These are phyloP conservation scores for Sphagnum tenellum DNA, from an alignment of 225 moss, liverwort and hornwort species.

Conservation along the genomic window DNA sequence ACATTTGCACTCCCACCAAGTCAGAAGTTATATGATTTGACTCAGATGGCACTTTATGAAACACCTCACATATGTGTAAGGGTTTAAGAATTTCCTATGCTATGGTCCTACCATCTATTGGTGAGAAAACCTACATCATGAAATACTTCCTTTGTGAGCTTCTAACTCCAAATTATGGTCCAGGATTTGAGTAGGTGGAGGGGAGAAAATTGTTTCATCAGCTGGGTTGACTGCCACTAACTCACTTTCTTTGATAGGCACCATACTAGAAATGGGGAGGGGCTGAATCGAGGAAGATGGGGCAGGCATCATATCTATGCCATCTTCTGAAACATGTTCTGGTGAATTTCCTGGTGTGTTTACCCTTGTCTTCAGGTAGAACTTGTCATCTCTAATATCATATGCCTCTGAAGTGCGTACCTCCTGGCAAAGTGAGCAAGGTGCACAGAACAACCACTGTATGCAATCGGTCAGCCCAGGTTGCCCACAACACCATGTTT, in stretches of 20 bases:
- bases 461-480: constrained; percentile 59
- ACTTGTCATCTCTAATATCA: constrained; percentile 65
- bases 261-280: constrained; percentile 32
- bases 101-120: no score
- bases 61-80: no score
- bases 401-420: constrained; percentile 89
- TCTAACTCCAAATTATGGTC: no score
- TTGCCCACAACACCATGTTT: constrained; percentile 47
- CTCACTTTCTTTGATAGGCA: constrained; percentile 19
- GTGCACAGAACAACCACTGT: constrained; percentile 71
- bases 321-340: constrained; percentile 2
- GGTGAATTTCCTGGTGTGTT: constrained; percentile 14
- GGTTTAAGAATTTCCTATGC: no score
- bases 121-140: no score
- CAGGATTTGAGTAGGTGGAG: constrained; percentile 22
- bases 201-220: constrained; percentile 26
- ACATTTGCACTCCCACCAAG: no score
- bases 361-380: constrained; percentile 26
- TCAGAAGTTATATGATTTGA: no score
- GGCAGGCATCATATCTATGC: constrained; percentile 1
- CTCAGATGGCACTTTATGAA: no score
- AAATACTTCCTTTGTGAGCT: no score
- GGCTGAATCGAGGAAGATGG: constrained; percentile 17
- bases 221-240: constrained; percentile 15
- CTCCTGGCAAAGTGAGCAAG: constrained; percentile 94